Evolutionary conservation across 78 protist genomes (phyloP).

Genomic region (Mastigamoeba balamuthi): DNA sequence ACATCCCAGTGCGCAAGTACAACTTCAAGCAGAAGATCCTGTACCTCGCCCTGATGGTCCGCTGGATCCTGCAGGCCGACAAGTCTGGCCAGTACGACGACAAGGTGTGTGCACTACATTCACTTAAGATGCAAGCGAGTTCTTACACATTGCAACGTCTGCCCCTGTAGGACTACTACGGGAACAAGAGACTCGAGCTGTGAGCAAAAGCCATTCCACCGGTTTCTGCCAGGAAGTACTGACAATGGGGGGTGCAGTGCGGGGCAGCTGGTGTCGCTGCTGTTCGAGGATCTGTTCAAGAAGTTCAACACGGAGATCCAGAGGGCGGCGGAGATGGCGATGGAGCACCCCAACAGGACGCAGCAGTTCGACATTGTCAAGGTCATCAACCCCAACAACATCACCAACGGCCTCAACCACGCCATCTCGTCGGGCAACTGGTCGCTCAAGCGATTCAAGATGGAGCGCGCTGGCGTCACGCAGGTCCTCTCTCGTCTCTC

Average conservation of each 20-base stretch:
- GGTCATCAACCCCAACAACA: slow-evolving; percentile 16
- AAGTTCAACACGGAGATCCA: slow-evolving; percentile 63
- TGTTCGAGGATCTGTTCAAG: slow-evolving; percentile 96
- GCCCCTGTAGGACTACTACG: slow-evolving; percentile 96
- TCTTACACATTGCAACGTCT: slow-evolving; percentile 72
- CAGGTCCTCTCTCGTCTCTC: slow-evolving; percentile 90
- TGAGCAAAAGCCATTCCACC: no score
- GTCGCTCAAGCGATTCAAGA: slow-evolving; percentile 91
- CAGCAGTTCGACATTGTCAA: slow-evolving; percentile 39
- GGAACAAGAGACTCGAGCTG: slow-evolving; percentile 91
- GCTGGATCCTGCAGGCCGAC: slow-evolving; percentile 70
- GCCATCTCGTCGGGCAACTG: slow-evolving; percentile 98
- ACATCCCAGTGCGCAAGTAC: slow-evolving; percentile 72
- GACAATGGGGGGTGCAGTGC: slow-evolving; percentile 12
- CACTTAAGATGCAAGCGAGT: not conserved
- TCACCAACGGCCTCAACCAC: slow-evolving; percentile 79
- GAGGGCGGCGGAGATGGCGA: slow-evolving; percentile 40
- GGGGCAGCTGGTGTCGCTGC: slow-evolving; percentile 74
- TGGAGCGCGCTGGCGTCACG: slow-evolving; percentile 95
- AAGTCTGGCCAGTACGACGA: slow-evolving; percentile 23
- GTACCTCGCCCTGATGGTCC: slow-evolving; percentile 77
- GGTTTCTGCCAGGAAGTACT: no score
- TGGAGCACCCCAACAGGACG: slow-evolving; percentile 60
- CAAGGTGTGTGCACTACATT: no score
- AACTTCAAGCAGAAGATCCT: slow-evolving; percentile 70